Evolutionary conservation across 805 yeast species (phyloP).

Genomic region (Ogataea kodamae): DNA sequence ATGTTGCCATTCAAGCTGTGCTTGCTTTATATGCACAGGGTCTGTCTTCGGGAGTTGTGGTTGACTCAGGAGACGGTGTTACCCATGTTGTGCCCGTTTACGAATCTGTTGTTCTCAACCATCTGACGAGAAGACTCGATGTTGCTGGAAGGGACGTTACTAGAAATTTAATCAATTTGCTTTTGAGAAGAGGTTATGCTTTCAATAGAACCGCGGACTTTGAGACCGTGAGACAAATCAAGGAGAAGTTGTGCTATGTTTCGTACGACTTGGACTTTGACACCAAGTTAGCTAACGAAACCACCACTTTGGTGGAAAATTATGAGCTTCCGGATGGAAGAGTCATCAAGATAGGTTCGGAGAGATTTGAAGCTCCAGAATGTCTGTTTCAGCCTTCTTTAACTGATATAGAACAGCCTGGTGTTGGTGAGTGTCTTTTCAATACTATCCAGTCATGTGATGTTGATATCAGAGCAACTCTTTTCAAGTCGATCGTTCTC

Average conservation of each 20-base stretch:
- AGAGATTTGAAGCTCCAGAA: constrained; percentile 95
- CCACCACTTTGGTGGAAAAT: constrained; percentile 89
- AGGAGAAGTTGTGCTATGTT: constrained; percentile 93
- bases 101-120: constrained; percentile 94
- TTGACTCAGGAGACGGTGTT: constrained; percentile 98
- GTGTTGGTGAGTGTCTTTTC: constrained; percentile 89
- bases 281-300: constrained; percentile 80
- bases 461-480: constrained; percentile 83
- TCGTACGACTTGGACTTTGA: constrained; percentile 92
- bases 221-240: constrained; percentile 96
- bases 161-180: constrained; percentile 84
- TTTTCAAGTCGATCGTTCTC: constrained; percentile 87
- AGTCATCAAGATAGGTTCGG: constrained; percentile 88
- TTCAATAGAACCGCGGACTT: constrained; percentile 98
- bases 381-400: constrained; percentile 94
- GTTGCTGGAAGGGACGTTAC: constrained; percentile 99
- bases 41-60: constrained; percentile 93
- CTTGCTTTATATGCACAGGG: constrained; percentile 97
- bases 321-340: constrained; percentile 97
- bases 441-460: constrained; percentile 94
- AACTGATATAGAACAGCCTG: constrained; percentile 95
- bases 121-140: constrained; percentile 85
- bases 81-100: constrained; percentile 98
- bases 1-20: constrained; percentile 97
- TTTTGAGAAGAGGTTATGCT: constrained; percentile 95